phyloP scores from a whole-genome alignment of 306 rosid genomes.

The Trifolium subterraneum region DNA sequence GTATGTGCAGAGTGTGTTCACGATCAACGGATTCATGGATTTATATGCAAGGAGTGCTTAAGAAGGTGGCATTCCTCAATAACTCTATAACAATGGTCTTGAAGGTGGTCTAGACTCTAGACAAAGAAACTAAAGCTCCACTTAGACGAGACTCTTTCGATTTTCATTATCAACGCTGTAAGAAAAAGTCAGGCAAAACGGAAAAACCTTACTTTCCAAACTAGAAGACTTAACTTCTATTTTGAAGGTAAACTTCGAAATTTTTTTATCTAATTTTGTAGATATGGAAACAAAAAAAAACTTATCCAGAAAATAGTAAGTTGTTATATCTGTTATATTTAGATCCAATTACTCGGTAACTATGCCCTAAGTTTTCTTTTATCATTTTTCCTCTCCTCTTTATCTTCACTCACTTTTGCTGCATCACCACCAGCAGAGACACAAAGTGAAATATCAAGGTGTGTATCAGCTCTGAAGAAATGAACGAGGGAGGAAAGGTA shows the following conservation, averaged over 20 bases:
- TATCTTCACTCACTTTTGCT: slow-evolving; percentile 2
- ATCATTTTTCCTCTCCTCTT: slow-evolving; percentile 3
- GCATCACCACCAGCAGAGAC: slow-evolving; percentile 25
- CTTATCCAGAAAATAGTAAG: slow-evolving; percentile 28
- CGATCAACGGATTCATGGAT: background rate
- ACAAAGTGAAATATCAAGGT: slow-evolving; percentile 35
- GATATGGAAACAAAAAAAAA: background rate
- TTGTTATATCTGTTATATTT: slow-evolving; percentile 25
- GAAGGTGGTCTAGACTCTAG: slow-evolving; percentile 24
- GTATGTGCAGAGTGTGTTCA: background rate
- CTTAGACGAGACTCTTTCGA: background rate
- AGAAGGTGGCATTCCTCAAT: slow-evolving; percentile 32
- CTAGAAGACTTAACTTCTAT: slow-evolving; percentile 6
- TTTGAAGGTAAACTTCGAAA: slow-evolving; percentile 3
- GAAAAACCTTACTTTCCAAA: slow-evolving; percentile 11
- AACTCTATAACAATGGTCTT: background rate
- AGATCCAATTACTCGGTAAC: slow-evolving; percentile 21
- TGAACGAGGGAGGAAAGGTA: slow-evolving; percentile 14
- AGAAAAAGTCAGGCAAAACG: background rate
- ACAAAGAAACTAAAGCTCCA: slow-evolving; percentile 5
- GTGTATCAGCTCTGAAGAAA: slow-evolving; percentile 34
- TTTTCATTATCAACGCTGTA: slow-evolving; percentile 5
- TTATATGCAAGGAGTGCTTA: background rate
- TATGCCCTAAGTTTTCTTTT: slow-evolving; percentile 24
- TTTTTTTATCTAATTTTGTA: background rate